Base-by-base conservation (phyloP, 352 stramenopile genomes). In the Lagenidium giganteum region DNA sequence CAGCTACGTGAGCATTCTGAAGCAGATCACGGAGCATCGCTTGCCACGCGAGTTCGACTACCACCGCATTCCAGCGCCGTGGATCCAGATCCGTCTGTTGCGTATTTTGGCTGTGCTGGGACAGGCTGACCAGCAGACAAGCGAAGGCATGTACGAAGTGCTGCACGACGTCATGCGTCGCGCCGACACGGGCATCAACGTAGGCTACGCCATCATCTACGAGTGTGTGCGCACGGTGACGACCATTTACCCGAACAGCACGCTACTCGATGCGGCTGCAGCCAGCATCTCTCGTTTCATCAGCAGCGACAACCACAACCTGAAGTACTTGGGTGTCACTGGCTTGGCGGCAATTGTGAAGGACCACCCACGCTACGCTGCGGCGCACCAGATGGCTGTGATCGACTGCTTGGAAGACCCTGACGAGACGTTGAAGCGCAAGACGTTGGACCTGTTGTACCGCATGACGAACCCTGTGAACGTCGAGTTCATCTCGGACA, bases 401-500 rank as follows among this genome's bases (percentile, higher is more conserved):
- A 99, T 99, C 59, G 97, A 99, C 69, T 99, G 97, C 60, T 71
- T 99, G 7, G 96, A 99, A 78, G 96, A 99, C 69, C 85, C 92
- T 0, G 97, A 99, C 67, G 97, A 99, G 72, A 99, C 96, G 27
- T 78, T 99, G 16, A 98, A 99, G 76, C 84, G 96, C 37, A 99
- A 99, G 80, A 99, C 96, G 21, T 66, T 99, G 34, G 95, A 99
- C 54, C 54, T 97, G 52, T 63, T 97, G 14, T 97, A 96, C 58
- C 79, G 93, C 52, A 99, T 99, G 96, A 99, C 94, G 18, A 99
- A 99, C 76, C 95, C 96, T 2, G 95, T 99, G 37, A 99, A 99
- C 66, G 96, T 99, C 6, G 96, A 99, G 68, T 99, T 99, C 57
- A 99, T 99, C 63, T 93, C 92, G 3, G 96, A 98, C 42, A 99